Conservation (phyloP, 345 rosid genomes). For the Ailanthus altissimus region DNA sequence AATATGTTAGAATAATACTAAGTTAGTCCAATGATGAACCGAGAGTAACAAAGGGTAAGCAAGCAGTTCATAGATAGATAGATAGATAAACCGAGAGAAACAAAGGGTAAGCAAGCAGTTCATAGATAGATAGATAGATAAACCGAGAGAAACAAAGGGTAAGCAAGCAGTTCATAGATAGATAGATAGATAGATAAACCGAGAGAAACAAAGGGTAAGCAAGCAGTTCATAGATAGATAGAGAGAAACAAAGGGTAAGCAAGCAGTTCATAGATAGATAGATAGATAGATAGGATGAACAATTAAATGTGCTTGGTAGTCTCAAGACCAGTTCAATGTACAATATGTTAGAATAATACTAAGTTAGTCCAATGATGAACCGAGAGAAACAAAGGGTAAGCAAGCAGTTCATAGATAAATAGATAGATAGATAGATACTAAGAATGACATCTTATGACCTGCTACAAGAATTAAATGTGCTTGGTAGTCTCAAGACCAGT, state of each 20-base stretch:
- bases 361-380: background rate
- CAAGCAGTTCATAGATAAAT: no score
- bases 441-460: background rate
- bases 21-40: background rate
- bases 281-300: no score
- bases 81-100: no score
- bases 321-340: background rate
- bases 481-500: background rate
- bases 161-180: background rate
- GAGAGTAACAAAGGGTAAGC: background rate
- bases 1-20: background rate
- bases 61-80: no score
- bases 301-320: background rate
- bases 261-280: no score
- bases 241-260: background rate
- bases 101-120: no score
- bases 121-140: no score
- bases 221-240: no score
- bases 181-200: no score
- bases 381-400: background rate
- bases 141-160: background rate
- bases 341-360: background rate
- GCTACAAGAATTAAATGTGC: background rate
- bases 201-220: no score
- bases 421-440: no score